A percentile compares a stretch with the other conserved stretches of the same genome.
These are phyloP conservation scores for Viridothelium virens DNA, from an alignment of 495 filamentous ascomycete species.

Conservation along the genomic window DNA sequence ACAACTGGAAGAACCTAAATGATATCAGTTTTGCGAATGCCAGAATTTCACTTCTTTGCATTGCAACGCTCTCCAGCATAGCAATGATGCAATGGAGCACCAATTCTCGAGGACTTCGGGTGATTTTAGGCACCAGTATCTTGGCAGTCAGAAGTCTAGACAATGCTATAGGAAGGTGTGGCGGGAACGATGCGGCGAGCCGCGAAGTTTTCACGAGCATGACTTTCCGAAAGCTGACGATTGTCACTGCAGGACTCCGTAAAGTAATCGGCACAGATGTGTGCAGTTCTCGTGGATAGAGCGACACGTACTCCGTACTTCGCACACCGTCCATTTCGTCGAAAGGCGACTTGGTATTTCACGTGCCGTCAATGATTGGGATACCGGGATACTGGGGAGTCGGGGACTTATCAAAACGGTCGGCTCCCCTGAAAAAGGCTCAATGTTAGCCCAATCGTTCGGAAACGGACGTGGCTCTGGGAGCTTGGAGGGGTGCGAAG, in stretches of 20 bases:
- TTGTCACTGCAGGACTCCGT: not conserved
- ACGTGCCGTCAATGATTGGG: conserved; percentile 9
- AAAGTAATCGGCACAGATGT: not conserved
- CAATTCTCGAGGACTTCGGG: too few species aligned
- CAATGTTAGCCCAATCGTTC: not conserved
- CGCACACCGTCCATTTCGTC: not conserved
- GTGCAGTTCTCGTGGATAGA: not conserved
- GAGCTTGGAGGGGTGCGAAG: not conserved
- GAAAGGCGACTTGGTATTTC: not conserved
- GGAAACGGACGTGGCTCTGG: not conserved
- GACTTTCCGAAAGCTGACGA: not conserved
- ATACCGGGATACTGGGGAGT: not conserved
- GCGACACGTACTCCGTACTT: not conserved
- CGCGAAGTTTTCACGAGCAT: not conserved
- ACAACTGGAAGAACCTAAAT: too few species aligned
- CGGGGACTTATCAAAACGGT: not conserved
- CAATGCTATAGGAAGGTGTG: not conserved
- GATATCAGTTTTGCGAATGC: too few species aligned
- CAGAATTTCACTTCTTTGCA: too few species aligned
- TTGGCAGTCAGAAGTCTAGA: not conserved
- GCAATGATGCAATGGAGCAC: too few species aligned
- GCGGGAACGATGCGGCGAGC: not conserved
- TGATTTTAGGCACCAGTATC: too few species aligned
- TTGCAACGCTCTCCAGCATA: too few species aligned
- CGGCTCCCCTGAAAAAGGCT: not conserved